phyloP scores from a whole-genome alignment of 371 early-diverging fungal genomes.

The Conidiobolus incongruus region DNA sequence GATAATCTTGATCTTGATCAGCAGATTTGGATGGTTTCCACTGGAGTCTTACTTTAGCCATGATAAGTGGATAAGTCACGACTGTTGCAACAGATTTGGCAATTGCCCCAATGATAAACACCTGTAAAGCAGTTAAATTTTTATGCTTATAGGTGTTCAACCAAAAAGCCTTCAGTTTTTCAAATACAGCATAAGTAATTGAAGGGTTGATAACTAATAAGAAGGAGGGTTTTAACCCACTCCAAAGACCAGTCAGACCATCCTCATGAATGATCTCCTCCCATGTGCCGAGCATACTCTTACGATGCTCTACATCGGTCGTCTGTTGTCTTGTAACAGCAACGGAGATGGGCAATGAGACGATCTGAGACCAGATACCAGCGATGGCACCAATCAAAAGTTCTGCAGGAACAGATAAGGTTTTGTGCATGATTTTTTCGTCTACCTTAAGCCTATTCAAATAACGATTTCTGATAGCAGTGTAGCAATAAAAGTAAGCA shows the following conservation, averaged over 20 bases:
- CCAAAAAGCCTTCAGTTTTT: constrained; percentile 38
- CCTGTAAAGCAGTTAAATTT: constrained; percentile 41
- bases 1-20: constrained; percentile 18
- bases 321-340: constrained; percentile 69
- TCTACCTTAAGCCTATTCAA: constrained; percentile 16
- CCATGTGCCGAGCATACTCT: constrained; percentile 25
- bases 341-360: constrained; percentile 78
- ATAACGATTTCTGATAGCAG: constrained; percentile 37
- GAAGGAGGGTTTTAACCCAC: constrained; percentile 71
- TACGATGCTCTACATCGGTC: constrained; percentile 25
- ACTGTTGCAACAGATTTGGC: constrained; percentile 79
- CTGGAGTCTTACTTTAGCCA: constrained; percentile 91
- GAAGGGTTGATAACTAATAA: constrained; percentile 86
- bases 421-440: constrained; percentile 7
- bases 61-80: constrained; percentile 86
- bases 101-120: constrained; percentile 74
- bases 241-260: constrained; percentile 68
- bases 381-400: constrained; percentile 78
- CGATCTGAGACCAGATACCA: constrained; percentile 71
- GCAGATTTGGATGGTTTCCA: constrained; percentile 65
- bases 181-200: constrained; percentile 92
- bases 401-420: constrained; percentile 40
- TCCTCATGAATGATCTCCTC: constrained; percentile 53
- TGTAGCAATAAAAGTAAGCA: constrained; percentile 89
- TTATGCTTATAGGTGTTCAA: constrained; percentile 13